Conservation (phyloP, 2,329 filamentous ascomycete species). For the Sporothrix sp. region DNA sequence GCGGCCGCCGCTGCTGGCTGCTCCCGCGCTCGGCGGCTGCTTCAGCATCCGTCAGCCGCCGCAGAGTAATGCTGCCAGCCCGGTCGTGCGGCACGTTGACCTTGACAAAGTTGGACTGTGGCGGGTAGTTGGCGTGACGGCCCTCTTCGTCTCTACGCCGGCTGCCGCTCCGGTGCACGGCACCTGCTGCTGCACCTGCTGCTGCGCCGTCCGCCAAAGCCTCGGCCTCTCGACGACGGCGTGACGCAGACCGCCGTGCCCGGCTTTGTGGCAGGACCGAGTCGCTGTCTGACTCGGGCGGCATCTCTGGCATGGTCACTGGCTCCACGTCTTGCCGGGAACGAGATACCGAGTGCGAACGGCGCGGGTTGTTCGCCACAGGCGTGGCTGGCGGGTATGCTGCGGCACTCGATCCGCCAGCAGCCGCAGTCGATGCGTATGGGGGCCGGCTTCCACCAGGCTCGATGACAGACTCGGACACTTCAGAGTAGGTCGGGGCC, state of each 20-base stretch:
- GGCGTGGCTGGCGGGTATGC: conserved; percentile 1
- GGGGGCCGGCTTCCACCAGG: conserved; percentile 22
- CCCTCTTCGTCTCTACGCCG: conserved; percentile 7
- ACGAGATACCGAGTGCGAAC: conserved; percentile 27
- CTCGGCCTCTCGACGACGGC: conserved; percentile 37
- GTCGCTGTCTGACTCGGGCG: conserved; percentile 40
- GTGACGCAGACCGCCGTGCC: conserved; percentile 31
- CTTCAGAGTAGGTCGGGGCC: conserved; percentile 17
- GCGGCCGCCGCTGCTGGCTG: conserved; percentile 26
- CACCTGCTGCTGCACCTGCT: conserved; percentile 19
- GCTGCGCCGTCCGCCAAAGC: conserved; percentile 38
- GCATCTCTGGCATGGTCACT: conserved; percentile 44
- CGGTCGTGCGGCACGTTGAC: conserved; percentile 51
- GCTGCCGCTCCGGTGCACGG: conserved; percentile 3
- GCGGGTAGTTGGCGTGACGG: not conserved
- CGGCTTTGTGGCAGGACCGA: conserved; percentile 33
- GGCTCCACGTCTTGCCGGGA: conserved; percentile 32
- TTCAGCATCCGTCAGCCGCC: conserved; percentile 52
- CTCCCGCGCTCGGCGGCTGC: conserved; percentile 29
- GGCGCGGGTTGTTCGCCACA: conserved; percentile 3
- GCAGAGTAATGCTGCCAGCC: conserved; percentile 51
- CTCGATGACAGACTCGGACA: conserved; percentile 31
- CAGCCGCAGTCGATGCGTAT: not conserved
- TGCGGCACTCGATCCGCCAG: not conserved
- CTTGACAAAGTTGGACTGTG: conserved; percentile 37